Percentiles rank a stretch among this genome's conserved stretches.
These are phyloP conservation scores for Didymella sp. DNA, from an alignment of 2,329 filamentous ascomycete genomes.

Conservation along the genomic window DNA sequence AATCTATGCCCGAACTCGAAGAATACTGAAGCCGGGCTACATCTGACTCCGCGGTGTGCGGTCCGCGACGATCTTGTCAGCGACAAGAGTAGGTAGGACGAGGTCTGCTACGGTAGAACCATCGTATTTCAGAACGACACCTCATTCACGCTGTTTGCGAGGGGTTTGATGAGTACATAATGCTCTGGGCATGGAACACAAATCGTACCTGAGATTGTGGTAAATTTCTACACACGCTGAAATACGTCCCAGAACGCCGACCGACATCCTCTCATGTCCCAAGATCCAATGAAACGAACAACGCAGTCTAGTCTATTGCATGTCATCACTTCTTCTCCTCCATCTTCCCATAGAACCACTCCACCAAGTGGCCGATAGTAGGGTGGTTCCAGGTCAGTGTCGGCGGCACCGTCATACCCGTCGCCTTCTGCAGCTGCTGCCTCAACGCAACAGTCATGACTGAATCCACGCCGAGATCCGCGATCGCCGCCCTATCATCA, in stretches of 20 bases:
- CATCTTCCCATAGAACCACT: constrained; percentile 46
- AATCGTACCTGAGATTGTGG: neutral
- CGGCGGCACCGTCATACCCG: constrained; percentile 49
- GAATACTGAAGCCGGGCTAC: neutral
- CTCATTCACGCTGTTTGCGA: neutral
- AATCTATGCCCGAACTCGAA: constrained; percentile 14
- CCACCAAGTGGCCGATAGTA: constrained; percentile 49
- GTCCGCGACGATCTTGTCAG: neutral
- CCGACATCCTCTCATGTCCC: neutral
- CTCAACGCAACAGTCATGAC: constrained; percentile 52
- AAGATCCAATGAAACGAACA: neutral
- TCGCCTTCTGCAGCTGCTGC: constrained; percentile 43
- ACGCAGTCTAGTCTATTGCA: neutral
- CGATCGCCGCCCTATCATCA: constrained; percentile 44
- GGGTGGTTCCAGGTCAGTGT: constrained; percentile 54
- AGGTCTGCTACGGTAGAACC: neutral
- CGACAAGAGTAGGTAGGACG: neutral
- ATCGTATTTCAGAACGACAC: neutral
- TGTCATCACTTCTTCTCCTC: neutral
- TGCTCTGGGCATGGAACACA: neutral
- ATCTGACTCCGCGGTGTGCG: neutral
- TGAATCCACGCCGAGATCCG: constrained; percentile 51
- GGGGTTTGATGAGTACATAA: neutral
- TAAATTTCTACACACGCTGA: neutral
- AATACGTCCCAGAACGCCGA: neutral